Evolutionary conservation across 306 rosid genomes (phyloP).

Genomic region (Casuarina cunninghamiana): DNA sequence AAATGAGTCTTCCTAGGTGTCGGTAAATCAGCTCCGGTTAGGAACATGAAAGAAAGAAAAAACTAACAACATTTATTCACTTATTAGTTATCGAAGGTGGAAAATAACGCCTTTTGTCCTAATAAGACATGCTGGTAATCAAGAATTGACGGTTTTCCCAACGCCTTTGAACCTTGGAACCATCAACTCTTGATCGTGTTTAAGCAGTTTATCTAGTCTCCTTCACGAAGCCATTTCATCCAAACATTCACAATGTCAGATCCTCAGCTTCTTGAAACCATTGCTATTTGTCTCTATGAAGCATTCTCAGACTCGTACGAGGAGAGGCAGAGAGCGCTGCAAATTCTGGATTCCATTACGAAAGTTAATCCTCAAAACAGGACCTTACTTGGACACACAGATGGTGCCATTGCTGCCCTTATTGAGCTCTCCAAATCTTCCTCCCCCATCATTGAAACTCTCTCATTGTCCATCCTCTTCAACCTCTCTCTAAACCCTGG

Average conservation of each 20-base stretch:
- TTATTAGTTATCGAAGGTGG: no score
- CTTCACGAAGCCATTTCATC: not conserved
- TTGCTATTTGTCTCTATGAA: constrained; percentile 39
- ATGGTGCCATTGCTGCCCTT: constrained; percentile 53
- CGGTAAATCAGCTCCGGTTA: no score
- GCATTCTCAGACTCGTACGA: constrained; percentile 42
- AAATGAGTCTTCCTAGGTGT: no score
- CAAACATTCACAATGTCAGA: constrained; percentile 35
- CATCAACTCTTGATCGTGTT: constrained; percentile 20
- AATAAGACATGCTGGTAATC: no score
- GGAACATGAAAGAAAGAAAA: no score
- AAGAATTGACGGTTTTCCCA: constrained; percentile 32
- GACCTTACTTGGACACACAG: constrained; percentile 47
- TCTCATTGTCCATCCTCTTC: constrained; percentile 70
- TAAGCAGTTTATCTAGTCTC: not conserved
- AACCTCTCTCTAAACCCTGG: constrained; percentile 74
- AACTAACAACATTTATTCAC: no score
- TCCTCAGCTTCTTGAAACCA: constrained; percentile 35
- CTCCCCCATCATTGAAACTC: constrained; percentile 45
- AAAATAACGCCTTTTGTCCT: no score
- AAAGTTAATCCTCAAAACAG: constrained; percentile 72
- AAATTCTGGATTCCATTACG: constrained; percentile 56
- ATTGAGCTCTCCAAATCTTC: constrained; percentile 56
- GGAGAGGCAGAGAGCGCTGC: constrained; percentile 55
- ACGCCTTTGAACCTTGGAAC: constrained; percentile 32